These are phyloP conservation scores for Syzygium jambos DNA, from an alignment of 345 rosid species.

Conservation along the genomic window DNA sequence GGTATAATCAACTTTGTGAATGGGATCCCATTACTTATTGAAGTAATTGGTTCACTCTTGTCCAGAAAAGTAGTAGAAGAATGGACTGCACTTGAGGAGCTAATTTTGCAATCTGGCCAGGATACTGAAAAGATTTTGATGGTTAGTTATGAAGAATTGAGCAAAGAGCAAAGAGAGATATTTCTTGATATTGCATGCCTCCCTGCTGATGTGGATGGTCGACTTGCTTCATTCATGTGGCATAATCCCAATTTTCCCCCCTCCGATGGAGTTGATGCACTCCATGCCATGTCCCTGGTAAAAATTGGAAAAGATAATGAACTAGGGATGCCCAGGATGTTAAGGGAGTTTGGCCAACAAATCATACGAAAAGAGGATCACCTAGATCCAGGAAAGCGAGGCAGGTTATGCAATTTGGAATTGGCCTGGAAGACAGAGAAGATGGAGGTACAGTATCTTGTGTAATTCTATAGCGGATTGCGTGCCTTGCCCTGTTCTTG, in stretches of 20 bases:
- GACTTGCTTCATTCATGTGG: not conserved
- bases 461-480: not conserved
- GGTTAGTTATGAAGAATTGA: not conserved
- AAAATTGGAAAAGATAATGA: not conserved
- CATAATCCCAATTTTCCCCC: accelerated
- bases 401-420: not conserved
- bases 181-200: not conserved
- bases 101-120: not conserved
- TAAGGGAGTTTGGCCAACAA: not conserved
- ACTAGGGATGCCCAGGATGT: not conserved
- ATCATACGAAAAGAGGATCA: not conserved
- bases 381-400: not conserved
- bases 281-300: not conserved
- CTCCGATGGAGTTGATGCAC: not conserved
- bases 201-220: not conserved
- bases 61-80: not conserved
- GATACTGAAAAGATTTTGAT: not conserved
- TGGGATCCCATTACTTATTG: not conserved
- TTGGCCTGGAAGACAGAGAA: accelerated
- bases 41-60: not conserved
- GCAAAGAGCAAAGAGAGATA: not conserved
- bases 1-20: not conserved
- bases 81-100: not conserved
- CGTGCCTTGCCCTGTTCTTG: not conserved
- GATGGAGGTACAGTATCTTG: not conserved